Evolutionary conservation across 176 grass and related monocot species (phyloP).

Genomic region (Zea mays): Zm-B73-REFERENCE-NAM-5.0 NC_050104.1:9279001-9279500

Average conservation of each 20-base stretch:
- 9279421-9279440: slow-evolving; percentile 33
- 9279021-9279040: slow-evolving; percentile 14
- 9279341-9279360: slow-evolving; percentile 42
- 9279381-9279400: slow-evolving; percentile 66
- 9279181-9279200: slow-evolving; percentile 55
- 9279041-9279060: slow-evolving; percentile 53
- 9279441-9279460: slow-evolving; percentile 58
- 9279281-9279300: slow-evolving; percentile 55
- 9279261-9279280: slow-evolving; percentile 82
- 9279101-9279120: slow-evolving; percentile 62
- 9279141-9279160: slow-evolving; percentile 74
- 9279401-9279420: slow-evolving; percentile 49
- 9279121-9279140: slow-evolving; percentile 51
- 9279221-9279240: slow-evolving; percentile 50
- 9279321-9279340: slow-evolving; percentile 17
- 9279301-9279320: slow-evolving; percentile 35
- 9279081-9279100: slow-evolving; percentile 58
- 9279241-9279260: slow-evolving; percentile 56
- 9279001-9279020: neutral
- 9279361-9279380: slow-evolving; percentile 73
- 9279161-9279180: slow-evolving; percentile 42
- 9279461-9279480: slow-evolving; percentile 50
- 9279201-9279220: slow-evolving; percentile 74
- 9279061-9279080: slow-evolving; percentile 56
- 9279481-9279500: slow-evolving; percentile 56